Evolutionary conservation across 2,329 filamentous ascomycete genomes (phyloP).

Genomic region (Xylariaceae sp.): DNA sequence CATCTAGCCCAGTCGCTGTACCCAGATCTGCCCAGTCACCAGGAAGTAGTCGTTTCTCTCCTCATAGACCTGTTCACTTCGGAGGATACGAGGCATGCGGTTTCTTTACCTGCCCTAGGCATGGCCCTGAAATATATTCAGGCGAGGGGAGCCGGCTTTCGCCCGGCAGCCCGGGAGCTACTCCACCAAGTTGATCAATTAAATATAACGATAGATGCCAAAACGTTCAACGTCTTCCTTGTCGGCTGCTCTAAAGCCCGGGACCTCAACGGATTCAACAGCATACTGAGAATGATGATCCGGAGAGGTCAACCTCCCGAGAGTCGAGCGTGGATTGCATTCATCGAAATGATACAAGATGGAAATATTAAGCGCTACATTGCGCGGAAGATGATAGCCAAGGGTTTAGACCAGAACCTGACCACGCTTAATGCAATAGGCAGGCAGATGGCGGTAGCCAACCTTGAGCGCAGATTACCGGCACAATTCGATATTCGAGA

Average conservation of each 20-base stretch:
- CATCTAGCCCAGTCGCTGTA: slow-evolving; percentile 31
- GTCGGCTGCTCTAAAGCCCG: slow-evolving; percentile 26
- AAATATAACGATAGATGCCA: slow-evolving; percentile 31
- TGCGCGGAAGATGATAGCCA: slow-evolving; percentile 40
- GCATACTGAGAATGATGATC: slow-evolving; percentile 32
- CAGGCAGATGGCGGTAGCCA: slow-evolving; percentile 25
- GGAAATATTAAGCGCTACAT: slow-evolving; percentile 48
- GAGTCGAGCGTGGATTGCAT: slow-evolving; percentile 31
- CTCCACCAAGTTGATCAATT: slow-evolving; percentile 25
- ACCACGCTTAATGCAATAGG: slow-evolving; percentile 27
- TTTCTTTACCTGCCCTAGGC: slow-evolving; percentile 33
- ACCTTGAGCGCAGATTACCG: slow-evolving; percentile 24
- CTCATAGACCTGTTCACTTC: slow-evolving; percentile 32
- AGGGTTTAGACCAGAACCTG: slow-evolving; percentile 25
- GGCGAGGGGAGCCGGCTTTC: slow-evolving; percentile 24
- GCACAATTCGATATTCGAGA: slow-evolving; percentile 7
- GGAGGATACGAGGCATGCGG: slow-evolving; percentile 19
- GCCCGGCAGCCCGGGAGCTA: slow-evolving; percentile 27
- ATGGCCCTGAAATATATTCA: slow-evolving; percentile 33
- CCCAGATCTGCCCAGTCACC: slow-evolving; percentile 26
- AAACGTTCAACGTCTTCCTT: slow-evolving; percentile 32
- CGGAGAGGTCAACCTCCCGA: slow-evolving; percentile 28
- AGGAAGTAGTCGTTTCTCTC: slow-evolving; percentile 31
- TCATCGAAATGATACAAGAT: slow-evolving; percentile 45
- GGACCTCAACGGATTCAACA: slow-evolving; percentile 33